Evolutionary conservation across 1,284 basidiomycete species (phyloP).

Genomic region (Heterobasidion irregulare): DNA sequence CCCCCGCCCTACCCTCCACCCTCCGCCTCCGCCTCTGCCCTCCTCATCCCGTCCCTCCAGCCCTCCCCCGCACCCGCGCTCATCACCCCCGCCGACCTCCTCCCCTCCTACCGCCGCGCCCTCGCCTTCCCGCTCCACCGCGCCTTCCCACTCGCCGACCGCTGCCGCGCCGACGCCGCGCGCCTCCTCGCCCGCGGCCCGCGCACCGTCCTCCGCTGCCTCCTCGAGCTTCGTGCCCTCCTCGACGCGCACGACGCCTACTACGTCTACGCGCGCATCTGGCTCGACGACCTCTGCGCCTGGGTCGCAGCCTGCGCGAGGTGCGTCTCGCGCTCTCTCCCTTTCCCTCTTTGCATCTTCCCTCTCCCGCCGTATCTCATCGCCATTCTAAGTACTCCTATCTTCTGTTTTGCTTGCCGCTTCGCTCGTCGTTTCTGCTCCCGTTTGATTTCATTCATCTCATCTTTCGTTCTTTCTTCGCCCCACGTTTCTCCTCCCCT

Average conservation of each 20-base stretch:
- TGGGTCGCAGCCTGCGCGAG: slow-evolving; percentile 63
- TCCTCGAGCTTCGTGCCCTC: slow-evolving; percentile 61
- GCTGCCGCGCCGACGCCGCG: slow-evolving; percentile 56
- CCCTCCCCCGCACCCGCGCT: slow-evolving; percentile 9
- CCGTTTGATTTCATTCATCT: no score
- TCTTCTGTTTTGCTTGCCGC: no score
- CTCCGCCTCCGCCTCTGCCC: slow-evolving; percentile 3
- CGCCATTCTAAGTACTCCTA: no score
- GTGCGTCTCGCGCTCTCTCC: slow-evolving; percentile 11
- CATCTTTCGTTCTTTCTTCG: background rate
- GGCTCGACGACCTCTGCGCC: slow-evolving; percentile 72
- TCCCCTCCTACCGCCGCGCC: slow-evolving; percentile 61
- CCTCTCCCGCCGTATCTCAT: no score
- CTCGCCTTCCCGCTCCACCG: slow-evolving; percentile 71
- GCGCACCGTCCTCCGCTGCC: slow-evolving; percentile 48
- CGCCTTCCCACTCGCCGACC: slow-evolving; percentile 62
- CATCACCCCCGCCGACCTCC: slow-evolving; percentile 43
- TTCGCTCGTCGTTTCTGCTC: no score
- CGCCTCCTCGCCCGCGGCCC: slow-evolving; percentile 49
- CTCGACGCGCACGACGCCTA: slow-evolving; percentile 76
- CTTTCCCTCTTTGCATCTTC: no score
- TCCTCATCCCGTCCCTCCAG: background rate
- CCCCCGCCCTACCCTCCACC: slow-evolving; percentile 40
- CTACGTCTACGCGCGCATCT: slow-evolving; percentile 75
- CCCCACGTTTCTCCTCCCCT: background rate